phyloP scores from a whole-genome alignment of 176 grass and related monocot species.

The Melocanna baccifera region DNA sequence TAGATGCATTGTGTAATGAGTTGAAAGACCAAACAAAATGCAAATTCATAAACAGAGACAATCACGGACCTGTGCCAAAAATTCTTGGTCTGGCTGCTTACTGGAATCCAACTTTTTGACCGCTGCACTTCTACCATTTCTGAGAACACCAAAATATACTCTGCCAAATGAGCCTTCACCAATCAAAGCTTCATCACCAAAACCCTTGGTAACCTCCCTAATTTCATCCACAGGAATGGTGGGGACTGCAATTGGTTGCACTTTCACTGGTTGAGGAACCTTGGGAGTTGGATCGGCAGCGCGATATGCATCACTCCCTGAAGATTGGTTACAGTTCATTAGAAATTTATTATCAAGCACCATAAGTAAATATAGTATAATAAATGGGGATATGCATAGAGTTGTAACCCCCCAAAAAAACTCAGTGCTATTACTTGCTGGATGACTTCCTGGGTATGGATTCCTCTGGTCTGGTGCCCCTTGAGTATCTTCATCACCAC shows the following conservation, averaged over 20 bases:
- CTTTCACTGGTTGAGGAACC: slow-evolving; percentile 57
- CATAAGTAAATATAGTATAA: slow-evolving; percentile 12
- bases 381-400: background rate
- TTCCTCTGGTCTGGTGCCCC: slow-evolving; percentile 44
- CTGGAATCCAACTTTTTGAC: slow-evolving; percentile 81
- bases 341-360: slow-evolving; percentile 4
- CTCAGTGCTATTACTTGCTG: slow-evolving; percentile 46
- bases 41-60: slow-evolving; percentile 6
- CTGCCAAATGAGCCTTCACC: slow-evolving; percentile 84
- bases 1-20: slow-evolving; percentile 19
- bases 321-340: background rate
- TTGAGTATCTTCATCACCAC: slow-evolving; percentile 54
- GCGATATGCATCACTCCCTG: slow-evolving; percentile 59
- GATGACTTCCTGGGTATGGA: slow-evolving; percentile 42
- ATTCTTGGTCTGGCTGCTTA: slow-evolving; percentile 92
- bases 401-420: background rate
- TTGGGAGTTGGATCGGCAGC: slow-evolving; percentile 58
- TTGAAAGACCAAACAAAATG: background rate
- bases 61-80: slow-evolving; percentile 58
- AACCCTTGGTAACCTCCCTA: slow-evolving; percentile 71
- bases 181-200: slow-evolving; percentile 80
- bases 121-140: slow-evolving; percentile 60
- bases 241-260: slow-evolving; percentile 78
- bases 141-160: slow-evolving; percentile 75
- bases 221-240: slow-evolving; percentile 69